A percentile compares a stretch with the other conserved stretches of the same genome.
These are phyloP conservation scores for Penicillium vulpinum DNA, from an alignment of 2,329 filamentous ascomycete genomes.

Conservation along the genomic window DNA sequence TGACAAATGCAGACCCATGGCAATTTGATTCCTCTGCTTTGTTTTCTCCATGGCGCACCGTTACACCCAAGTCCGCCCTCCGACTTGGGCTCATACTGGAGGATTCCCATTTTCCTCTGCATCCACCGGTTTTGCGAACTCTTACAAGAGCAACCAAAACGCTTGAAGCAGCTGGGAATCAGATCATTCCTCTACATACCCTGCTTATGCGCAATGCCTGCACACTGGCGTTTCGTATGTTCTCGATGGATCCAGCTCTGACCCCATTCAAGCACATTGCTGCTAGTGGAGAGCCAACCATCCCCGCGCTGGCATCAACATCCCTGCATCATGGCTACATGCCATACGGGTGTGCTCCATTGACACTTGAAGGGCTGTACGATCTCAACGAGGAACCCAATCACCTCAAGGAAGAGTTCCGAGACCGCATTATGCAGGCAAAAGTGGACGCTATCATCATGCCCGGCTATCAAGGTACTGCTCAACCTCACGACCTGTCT, in stretches of 20 bases:
- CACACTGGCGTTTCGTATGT: slow-evolving; percentile 13
- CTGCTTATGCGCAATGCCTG: slow-evolving; percentile 9
- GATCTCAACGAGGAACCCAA: slow-evolving; percentile 44
- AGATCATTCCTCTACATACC: slow-evolving; percentile 3
- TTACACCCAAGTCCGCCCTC: slow-evolving; percentile 11
- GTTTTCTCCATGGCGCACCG: slow-evolving; percentile 26
- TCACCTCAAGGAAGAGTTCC: slow-evolving; percentile 41
- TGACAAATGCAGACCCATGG: slow-evolving; percentile 24
- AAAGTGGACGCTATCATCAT: slow-evolving; percentile 53
- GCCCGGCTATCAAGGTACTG: slow-evolving; percentile 51
- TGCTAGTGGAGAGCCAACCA: slow-evolving; percentile 42
- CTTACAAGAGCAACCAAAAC: slow-evolving; percentile 7
- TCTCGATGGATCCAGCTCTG: slow-evolving; percentile 15
- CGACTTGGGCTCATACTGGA: slow-evolving; percentile 15
- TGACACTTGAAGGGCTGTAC: slow-evolving; percentile 43
- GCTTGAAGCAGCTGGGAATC: slow-evolving; percentile 10
- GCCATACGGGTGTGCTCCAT: slow-evolving; percentile 8
- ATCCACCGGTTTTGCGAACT: slow-evolving; percentile 17
- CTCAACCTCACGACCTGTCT: slow-evolving; percentile 54
- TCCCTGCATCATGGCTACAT: slow-evolving; percentile 17
- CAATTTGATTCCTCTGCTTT: slow-evolving; percentile 24
- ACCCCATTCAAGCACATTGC: slow-evolving; percentile 32
- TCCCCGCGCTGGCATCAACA: slow-evolving; percentile 18
- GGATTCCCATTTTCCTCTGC: slow-evolving; percentile 17
- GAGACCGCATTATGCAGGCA: slow-evolving; percentile 42